Percentiles rank a stretch among this genome's conserved stretches.
phyloP scores from a whole-genome alignment of 208 protist species.

The Trichomonas tenax region DNA sequence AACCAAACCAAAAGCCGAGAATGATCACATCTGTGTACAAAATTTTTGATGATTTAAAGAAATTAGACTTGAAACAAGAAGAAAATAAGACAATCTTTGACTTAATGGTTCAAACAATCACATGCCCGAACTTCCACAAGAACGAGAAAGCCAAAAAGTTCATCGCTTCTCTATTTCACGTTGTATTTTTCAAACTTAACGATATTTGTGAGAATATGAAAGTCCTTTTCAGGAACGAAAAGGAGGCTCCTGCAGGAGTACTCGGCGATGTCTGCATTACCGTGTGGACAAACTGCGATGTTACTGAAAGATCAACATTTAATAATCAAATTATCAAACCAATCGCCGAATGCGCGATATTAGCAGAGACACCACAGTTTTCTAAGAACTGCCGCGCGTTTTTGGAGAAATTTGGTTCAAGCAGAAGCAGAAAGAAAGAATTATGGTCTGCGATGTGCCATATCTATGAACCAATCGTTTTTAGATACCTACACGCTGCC shows the following conservation, averaged over 20 bases:
- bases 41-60: background rate
- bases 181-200: background rate
- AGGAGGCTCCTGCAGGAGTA: background rate
- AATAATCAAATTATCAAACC: background rate
- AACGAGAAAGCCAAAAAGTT: background rate
- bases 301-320: background rate
- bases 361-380: background rate
- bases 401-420: background rate
- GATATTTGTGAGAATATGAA: background rate
- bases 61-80: background rate
- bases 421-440: background rate
- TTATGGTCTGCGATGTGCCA: background rate
- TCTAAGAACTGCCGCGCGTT: background rate
- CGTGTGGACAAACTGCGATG: background rate
- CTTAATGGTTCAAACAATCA: background rate
- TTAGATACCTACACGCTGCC: background rate
- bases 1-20: background rate
- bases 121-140: background rate
- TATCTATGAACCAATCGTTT: background rate
- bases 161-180: background rate
- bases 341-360: background rate
- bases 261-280: background rate
- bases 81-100: background rate
- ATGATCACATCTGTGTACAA: background rate
- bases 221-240: background rate